Conservation (phyloP, 345 rosid species). For the Crucihimalaya himalaica region DNA sequence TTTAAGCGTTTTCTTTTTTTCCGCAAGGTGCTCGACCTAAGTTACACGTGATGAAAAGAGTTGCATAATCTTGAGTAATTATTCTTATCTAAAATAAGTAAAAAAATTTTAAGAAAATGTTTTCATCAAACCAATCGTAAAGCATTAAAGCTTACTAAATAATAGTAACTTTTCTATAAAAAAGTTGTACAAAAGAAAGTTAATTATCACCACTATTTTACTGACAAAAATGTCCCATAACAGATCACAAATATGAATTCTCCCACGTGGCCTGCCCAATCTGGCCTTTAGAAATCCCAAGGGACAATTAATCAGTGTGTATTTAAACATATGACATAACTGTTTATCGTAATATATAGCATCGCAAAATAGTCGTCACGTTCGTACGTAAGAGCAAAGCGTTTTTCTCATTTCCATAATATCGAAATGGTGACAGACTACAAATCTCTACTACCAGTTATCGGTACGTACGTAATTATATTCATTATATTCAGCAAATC, state of each 20-base stretch:
- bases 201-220: not conserved
- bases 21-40: not conserved
- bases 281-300: conserved; percentile 1
- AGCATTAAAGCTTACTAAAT: not conserved
- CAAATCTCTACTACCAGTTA: conserved; percentile 23
- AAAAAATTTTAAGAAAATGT: too few species aligned
- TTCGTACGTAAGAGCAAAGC: not conserved
- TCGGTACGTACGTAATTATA: not conserved
- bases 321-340: not conserved
- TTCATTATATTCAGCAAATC: not conserved
- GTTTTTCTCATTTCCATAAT: not conserved
- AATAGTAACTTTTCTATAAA: too few species aligned
- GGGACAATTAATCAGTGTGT: not conserved
- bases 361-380: not conserved
- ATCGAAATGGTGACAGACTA: conserved; percentile 21
- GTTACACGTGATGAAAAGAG: not conserved
- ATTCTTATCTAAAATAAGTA: not conserved
- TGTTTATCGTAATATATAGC: not conserved
- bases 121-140: not conserved
- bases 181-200: not conserved
- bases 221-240: not conserved
- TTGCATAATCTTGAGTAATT: not conserved
- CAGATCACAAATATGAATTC: too few species aligned
- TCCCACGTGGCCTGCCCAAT: not conserved
- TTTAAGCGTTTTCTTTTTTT: not conserved